A percentile compares a stretch with the other conserved stretches of the same genome.
Conservation (phyloP, 2,329 filamentous ascomycete species). For the Hortaea werneckii region DNA sequence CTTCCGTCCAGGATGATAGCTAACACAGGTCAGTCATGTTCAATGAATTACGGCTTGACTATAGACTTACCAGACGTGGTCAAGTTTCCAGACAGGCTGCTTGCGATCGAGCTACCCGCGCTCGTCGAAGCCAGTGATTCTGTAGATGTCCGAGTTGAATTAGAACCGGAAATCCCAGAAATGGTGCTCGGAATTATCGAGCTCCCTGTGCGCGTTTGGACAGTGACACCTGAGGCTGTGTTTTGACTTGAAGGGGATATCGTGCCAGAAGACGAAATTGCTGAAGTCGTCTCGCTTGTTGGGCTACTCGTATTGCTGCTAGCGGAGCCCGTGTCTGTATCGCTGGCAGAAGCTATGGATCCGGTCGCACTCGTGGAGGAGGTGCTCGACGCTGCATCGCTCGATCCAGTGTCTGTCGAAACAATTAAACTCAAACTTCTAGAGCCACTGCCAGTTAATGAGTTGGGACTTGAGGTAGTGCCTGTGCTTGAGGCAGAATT, state of each 20-base stretch:
- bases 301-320: too few relatives aligned
- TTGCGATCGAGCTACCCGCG: constrained; percentile 2
- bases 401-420: neutral
- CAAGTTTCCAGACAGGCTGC: constrained; percentile 7
- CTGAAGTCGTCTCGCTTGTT: too few relatives aligned
- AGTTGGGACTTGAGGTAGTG: constrained; percentile 2
- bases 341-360: too few relatives aligned
- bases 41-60: neutral
- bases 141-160: constrained; percentile 2
- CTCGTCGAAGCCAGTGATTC: constrained; percentile 4
- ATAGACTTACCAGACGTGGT: constrained; percentile 16
- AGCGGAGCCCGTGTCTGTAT: too few relatives aligned
- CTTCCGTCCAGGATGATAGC: constrained; percentile 11
- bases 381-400: neutral
- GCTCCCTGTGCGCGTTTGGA: neutral
- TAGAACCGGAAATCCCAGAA: neutral
- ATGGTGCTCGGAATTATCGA: neutral
- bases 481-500: constrained; percentile 9
- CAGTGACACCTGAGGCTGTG: constrained; percentile 1
- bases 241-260: neutral
- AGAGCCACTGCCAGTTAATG: neutral
- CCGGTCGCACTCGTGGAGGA: neutral
- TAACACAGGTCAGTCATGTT: constrained; percentile 7
- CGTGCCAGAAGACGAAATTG: neutral
- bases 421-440: neutral